Evolutionary conservation across 805 yeast genomes (phyloP).

Genomic region (Naumovozyma castellii): DNA sequence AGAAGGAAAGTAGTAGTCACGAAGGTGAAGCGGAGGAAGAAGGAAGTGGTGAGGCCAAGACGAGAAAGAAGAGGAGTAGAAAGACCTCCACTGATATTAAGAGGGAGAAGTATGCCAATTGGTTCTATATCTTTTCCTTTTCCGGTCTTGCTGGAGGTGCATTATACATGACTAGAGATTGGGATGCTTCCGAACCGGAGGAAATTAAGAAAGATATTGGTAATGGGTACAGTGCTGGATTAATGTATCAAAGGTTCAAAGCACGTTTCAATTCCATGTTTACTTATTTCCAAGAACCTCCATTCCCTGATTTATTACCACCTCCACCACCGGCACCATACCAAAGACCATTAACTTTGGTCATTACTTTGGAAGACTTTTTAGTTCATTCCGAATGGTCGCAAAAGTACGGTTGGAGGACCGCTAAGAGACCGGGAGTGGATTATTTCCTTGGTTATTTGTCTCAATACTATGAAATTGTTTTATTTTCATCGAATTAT

Average conservation of each 20-base stretch:
- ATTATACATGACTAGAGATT: constrained; percentile 67
- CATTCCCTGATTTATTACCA: constrained; percentile 84
- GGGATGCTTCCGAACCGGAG: constrained; percentile 70
- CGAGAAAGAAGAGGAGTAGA: constrained; percentile 36
- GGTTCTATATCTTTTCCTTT: constrained; percentile 52
- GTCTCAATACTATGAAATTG: constrained; percentile 93
- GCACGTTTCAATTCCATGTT: constrained; percentile 68
- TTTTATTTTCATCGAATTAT: constrained; percentile 75
- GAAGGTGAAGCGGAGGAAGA: constrained; percentile 11
- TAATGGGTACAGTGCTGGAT: constrained; percentile 58
- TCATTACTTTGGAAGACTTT: constrained; percentile 80
- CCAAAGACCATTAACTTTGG: constrained; percentile 85
- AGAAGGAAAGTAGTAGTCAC: constrained; percentile 5
- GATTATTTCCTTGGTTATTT: constrained; percentile 93
- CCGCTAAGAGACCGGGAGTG: constrained; percentile 97
- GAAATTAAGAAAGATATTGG: constrained; percentile 44
- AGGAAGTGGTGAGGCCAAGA: constrained; percentile 11
- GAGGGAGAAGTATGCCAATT: constrained; percentile 72
- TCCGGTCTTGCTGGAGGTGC: constrained; percentile 45
- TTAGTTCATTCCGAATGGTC: constrained; percentile 90
- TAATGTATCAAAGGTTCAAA: constrained; percentile 58
- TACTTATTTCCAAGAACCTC: constrained; percentile 85
- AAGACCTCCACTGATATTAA: constrained; percentile 68
- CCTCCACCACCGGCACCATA: constrained; percentile 86
- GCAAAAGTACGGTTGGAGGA: constrained; percentile 89